Percentiles rank a stretch among this genome's conserved stretches.
These are phyloP conservation scores for Chrysochromulina parva DNA, from an alignment of 78 protist species.

Conservation along the genomic window DNA sequence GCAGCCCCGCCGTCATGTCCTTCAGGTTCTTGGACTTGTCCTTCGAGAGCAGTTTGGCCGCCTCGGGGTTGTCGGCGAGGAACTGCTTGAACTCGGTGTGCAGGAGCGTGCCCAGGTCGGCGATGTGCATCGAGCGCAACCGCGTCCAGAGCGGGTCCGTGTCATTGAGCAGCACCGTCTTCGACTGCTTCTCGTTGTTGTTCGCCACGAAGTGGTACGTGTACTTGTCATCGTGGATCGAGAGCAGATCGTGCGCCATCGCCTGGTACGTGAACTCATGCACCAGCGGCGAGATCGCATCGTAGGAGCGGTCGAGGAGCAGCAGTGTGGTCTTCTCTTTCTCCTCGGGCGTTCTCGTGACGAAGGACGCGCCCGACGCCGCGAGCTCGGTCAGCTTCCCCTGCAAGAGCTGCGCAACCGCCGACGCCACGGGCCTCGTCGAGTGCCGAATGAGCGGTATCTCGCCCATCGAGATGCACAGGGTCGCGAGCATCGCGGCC, in stretches of 20 bases:
- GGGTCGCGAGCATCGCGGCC: constrained; percentile 50
- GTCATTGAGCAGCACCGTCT: constrained; percentile 64
- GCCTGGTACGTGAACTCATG: constrained; percentile 88
- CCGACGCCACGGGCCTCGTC: background rate
- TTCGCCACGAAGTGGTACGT: constrained; percentile 44
- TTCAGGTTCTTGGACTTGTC: background rate
- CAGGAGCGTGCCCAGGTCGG: constrained; percentile 65
- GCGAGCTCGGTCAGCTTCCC: constrained; percentile 14
- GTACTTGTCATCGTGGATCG: background rate
- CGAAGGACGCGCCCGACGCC: no score
- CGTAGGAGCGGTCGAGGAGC: constrained; percentile 72
- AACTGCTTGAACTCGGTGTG: constrained; percentile 63
- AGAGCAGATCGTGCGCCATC: constrained; percentile 75
- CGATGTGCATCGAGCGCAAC: constrained; percentile 75
- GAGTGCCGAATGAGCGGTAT: constrained; percentile 27
- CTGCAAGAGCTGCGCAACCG: background rate
- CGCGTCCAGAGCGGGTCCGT: constrained; percentile 71
- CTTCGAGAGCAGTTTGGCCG: background rate
- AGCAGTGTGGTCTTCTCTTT: constrained; percentile 45
- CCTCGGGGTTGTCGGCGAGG: constrained; percentile 45
- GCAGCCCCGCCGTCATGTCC: background rate
- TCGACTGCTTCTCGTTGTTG: background rate
- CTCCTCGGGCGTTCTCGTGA: background rate
- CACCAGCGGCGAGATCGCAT: constrained; percentile 78
- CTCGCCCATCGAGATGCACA: constrained; percentile 35